These are phyloP conservation scores for Bacterosira constricta DNA, from an alignment of 108 stramenopile genomes.

Conservation along the genomic window DNA sequence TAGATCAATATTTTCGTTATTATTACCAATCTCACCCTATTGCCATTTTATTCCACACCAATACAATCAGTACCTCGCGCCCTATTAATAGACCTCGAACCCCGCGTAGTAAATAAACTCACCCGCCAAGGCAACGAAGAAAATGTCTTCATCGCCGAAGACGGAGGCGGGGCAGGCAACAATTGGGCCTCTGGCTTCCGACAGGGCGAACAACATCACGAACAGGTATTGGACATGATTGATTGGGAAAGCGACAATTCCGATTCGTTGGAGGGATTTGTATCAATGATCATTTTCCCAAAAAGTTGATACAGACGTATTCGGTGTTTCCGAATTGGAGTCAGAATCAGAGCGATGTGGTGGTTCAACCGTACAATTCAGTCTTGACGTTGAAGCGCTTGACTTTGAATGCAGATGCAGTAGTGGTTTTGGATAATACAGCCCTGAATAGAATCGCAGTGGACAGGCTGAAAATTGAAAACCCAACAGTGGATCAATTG, in stretches of 20 bases:
- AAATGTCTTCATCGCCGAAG: constrained; percentile 93
- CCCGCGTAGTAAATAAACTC: constrained; percentile 95
- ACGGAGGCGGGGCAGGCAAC: constrained; percentile 99
- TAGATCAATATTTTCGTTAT: not conserved
- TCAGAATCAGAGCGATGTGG: constrained; percentile 92
- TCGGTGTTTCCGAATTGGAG: constrained; percentile 98
- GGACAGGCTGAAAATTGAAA: constrained; percentile 89
- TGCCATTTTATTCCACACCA: too few species aligned
- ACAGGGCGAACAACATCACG: constrained; percentile 93
- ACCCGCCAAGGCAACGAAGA: constrained; percentile 80
- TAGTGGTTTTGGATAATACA: constrained; percentile 96
- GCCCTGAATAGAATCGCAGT: constrained; percentile 96
- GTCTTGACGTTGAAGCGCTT: constrained; percentile 95
- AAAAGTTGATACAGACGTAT: constrained; percentile 98
- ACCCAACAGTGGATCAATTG: constrained; percentile 96
- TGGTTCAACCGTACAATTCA: constrained; percentile 99
- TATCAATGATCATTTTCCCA: constrained; percentile 99
- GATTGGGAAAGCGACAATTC: constrained; percentile 97
- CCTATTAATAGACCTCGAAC: constrained; percentile 96
- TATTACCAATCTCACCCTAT: constrained; percentile 74
- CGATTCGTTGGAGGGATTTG: constrained; percentile 98
- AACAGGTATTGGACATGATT: constrained; percentile 98
- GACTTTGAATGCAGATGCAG: constrained; percentile 97
- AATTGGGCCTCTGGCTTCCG: constrained; percentile 97
- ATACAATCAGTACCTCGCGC: constrained; percentile 90